Evolutionary conservation across 257 asterid genomes (phyloP).

Genomic region (Gentiana dahurica): DNA sequence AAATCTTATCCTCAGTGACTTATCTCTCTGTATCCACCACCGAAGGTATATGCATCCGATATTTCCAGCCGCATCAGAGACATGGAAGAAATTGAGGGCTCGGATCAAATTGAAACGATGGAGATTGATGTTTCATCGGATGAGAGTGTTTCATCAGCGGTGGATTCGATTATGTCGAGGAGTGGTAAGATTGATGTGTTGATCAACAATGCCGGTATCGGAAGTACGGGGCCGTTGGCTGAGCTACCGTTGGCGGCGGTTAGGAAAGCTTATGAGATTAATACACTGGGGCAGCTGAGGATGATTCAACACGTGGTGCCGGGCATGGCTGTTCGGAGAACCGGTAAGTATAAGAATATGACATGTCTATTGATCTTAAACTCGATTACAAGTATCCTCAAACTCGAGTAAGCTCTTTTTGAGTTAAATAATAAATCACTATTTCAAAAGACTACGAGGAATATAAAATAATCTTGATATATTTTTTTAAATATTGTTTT

Average conservation of each 20-base stretch:
- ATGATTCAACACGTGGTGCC: slow-evolving; percentile 57
- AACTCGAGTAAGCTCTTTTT: too few relatives aligned
- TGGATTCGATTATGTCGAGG: slow-evolving; percentile 29
- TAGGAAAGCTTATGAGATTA: slow-evolving; percentile 39
- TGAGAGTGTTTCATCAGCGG: slow-evolving; percentile 36
- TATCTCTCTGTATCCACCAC: too few relatives aligned
- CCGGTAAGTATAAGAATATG: slow-evolving; percentile 15
- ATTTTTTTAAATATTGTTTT: too few relatives aligned
- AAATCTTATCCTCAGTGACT: too few relatives aligned
- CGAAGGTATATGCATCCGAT: slow-evolving; percentile 44
- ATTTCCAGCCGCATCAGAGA: slow-evolving; percentile 25
- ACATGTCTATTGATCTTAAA: too few relatives aligned
- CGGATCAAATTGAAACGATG: slow-evolving; percentile 31
- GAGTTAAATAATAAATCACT: too few relatives aligned
- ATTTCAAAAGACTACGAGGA: too few relatives aligned
- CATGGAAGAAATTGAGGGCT: slow-evolving; percentile 27
- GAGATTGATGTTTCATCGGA: slow-evolving; percentile 60
- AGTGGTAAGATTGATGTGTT: slow-evolving; percentile 42
- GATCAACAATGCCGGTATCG: slow-evolving; percentile 73
- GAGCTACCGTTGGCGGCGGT: slow-evolving; percentile 48
- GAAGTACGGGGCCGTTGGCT: slow-evolving; percentile 45
- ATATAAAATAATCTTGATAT: too few relatives aligned
- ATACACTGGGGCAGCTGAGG: slow-evolving; percentile 52
- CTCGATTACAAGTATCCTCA: too few relatives aligned
- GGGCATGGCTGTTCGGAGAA: slow-evolving; percentile 38